Conservation (phyloP, 1,139 yeast genomes). For the Geotrichum klebahnii region DNA sequence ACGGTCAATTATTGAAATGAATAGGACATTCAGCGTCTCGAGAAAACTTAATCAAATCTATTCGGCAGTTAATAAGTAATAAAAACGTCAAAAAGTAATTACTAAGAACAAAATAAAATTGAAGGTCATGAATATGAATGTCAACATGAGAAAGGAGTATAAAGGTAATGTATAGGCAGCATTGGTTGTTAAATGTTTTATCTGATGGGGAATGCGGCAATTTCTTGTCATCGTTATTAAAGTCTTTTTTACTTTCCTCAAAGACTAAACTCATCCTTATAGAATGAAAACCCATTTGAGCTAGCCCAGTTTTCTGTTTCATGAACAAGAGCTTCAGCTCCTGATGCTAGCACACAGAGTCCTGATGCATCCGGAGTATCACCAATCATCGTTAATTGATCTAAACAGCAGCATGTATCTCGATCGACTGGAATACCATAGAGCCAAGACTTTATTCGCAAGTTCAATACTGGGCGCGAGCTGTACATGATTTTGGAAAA, state of each 20-base stretch:
- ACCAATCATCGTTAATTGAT: conserved; percentile 32
- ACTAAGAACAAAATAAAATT: no score
- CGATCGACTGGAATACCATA: conserved; percentile 36
- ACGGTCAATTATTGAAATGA: no score
- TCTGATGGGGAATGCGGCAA: not conserved
- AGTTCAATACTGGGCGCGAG: conserved; percentile 39
- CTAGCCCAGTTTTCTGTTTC: conserved; percentile 79
- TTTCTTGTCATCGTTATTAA: not conserved
- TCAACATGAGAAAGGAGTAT: no score
- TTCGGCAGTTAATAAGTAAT: no score
- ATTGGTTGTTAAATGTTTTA: not conserved
- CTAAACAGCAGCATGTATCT: conserved; percentile 39
- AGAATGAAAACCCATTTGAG: conserved; percentile 77
- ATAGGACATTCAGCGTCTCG: no score
- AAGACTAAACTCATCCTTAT: conserved; percentile 77
- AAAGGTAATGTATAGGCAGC: no score
- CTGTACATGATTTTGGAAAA: conserved; percentile 33
- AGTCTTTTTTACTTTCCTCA: not conserved
- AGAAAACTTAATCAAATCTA: no score
- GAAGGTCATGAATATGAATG: no score
- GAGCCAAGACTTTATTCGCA: conserved; percentile 40
- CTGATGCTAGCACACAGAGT: conserved; percentile 87
- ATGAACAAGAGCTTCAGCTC: conserved; percentile 71
- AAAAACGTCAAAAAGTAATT: no score
- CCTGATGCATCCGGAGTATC: conserved; percentile 46